phyloP scores from a whole-genome alignment of 1,284 basidiomycete genomes.

The Sporisorium graminicola region DNA sequence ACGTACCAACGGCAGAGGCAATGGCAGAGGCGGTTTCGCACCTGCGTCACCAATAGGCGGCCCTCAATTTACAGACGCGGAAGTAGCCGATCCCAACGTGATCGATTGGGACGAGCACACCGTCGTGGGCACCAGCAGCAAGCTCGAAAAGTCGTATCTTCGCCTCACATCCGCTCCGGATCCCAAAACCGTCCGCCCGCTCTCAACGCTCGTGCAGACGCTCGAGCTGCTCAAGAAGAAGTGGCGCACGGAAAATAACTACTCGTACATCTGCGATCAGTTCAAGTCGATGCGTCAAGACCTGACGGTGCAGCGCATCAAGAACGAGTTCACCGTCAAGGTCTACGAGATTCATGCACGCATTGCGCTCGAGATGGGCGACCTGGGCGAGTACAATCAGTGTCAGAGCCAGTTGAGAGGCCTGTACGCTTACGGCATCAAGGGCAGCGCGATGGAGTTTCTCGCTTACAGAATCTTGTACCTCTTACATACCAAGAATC shows the following conservation, averaged over 20 bases:
- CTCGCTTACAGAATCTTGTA: slow-evolving; percentile 97
- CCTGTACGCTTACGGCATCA: slow-evolving; percentile 91
- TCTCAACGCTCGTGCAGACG: slow-evolving; percentile 85
- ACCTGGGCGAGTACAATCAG: slow-evolving; percentile 99
- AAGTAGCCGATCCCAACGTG: slow-evolving; percentile 74
- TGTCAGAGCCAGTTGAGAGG: slow-evolving; percentile 91
- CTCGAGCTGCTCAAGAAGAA: slow-evolving; percentile 87
- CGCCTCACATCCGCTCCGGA: slow-evolving; percentile 96
- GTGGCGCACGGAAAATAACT: slow-evolving; percentile 86
- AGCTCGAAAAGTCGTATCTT: slow-evolving; percentile 95
- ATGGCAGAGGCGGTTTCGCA: slow-evolving; percentile 14
- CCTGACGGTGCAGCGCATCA: slow-evolving; percentile 98
- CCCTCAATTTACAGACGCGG: slow-evolving; percentile 27
- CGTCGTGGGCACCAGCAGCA: slow-evolving; percentile 89
- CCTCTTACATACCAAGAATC: slow-evolving; percentile 91
- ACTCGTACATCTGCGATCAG: slow-evolving; percentile 96
- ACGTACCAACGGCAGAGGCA: slow-evolving; percentile 11
- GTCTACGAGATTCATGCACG: slow-evolving; percentile 99
- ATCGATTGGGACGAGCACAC: slow-evolving; percentile 96
- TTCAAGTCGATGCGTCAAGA: slow-evolving; percentile 98
- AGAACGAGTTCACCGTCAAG: slow-evolving; percentile 96
- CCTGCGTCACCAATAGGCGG: slow-evolving; percentile 9
- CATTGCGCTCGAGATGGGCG: slow-evolving; percentile 94
- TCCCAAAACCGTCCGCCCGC: slow-evolving; percentile 92
- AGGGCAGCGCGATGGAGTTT: slow-evolving; percentile 92